These are phyloP conservation scores for Diplosphaera chodatii DNA, from an alignment of 139 green algal species.

Conservation along the genomic window DNA sequence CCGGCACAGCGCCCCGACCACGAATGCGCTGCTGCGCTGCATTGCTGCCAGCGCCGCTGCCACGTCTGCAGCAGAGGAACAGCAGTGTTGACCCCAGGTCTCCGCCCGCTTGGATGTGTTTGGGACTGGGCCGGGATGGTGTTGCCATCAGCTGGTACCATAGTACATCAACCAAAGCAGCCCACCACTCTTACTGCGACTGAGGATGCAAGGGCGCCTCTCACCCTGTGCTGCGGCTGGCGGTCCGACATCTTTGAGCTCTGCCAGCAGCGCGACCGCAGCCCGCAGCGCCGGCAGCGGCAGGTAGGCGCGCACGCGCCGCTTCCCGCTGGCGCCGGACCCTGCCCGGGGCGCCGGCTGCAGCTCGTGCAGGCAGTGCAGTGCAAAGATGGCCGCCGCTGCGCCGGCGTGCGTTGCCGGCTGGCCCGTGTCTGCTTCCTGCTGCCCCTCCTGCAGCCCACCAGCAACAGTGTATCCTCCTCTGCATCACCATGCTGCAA, in stretches of 20 bases:
- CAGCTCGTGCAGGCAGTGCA: constrained; percentile 1
- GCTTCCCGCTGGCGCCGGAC: too few species aligned
- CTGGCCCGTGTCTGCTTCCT: neutral
- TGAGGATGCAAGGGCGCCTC: too few species aligned
- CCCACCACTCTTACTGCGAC: too few species aligned
- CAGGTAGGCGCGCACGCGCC: neutral
- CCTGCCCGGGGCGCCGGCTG: neutral
- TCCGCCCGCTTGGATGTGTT: too few species aligned
- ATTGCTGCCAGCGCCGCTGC: neutral
- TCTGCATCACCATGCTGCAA: too few species aligned
- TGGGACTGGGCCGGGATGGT: too few species aligned
- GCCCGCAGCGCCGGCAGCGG: neutral
- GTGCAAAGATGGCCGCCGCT: neutral
- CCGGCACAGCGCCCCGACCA: neutral
- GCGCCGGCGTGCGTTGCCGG: neutral
- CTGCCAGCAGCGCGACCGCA: neutral
- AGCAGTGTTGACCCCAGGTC: too few species aligned
- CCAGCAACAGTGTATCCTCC: too few species aligned
- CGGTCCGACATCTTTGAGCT: neutral
- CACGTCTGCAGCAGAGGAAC: neutral
- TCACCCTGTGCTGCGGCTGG: too few species aligned
- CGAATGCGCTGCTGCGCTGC: neutral
- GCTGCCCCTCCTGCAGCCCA: too few species aligned
- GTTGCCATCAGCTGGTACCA: too few species aligned
- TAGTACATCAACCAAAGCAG: too few species aligned